A percentile compares a stretch with the other conserved stretches of the same genome.
These are phyloP conservation scores for Trametes elegans DNA, from an alignment of 768 basidiomycete genomes.

Conservation along the genomic window DNA sequence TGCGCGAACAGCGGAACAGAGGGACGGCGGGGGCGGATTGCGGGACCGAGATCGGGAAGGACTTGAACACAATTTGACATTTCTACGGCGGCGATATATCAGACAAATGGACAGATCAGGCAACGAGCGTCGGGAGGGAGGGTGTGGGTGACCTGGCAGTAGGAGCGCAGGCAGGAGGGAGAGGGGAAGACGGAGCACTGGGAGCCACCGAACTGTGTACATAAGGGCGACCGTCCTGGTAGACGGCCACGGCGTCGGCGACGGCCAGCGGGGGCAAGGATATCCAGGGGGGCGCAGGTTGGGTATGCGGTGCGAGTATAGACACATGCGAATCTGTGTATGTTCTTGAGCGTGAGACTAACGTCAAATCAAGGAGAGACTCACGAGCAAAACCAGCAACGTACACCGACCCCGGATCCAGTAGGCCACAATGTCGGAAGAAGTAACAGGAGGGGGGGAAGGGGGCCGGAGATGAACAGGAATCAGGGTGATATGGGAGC, in stretches of 20 bases:
- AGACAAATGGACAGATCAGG: slow-evolving; percentile 20
- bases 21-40: background rate
- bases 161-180: background rate
- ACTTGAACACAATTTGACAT: slow-evolving; percentile 15
- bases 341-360: no score
- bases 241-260: background rate
- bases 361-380: background rate
- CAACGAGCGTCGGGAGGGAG: slow-evolving; percentile 21
- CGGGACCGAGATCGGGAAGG: background rate
- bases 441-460: background rate
- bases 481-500: no score
- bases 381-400: slow-evolving; percentile 23
- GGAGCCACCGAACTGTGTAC: slow-evolving; percentile 10
- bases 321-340: slow-evolving; percentile 11
- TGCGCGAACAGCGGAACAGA: slow-evolving; percentile 1
- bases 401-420: slow-evolving; percentile 18
- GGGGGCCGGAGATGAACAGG: background rate
- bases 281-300: slow-evolving; percentile 5
- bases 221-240: background rate
- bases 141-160: slow-evolving; percentile 4
- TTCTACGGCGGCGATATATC: slow-evolving; percentile 18
- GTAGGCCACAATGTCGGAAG: slow-evolving; percentile 6
- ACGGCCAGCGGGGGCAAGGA: background rate
- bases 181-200: background rate
- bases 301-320: slow-evolving; percentile 18